Base-by-base conservation (phyloP, 768 basidiomycete genomes). In the Amanita pallidorosea region DNA sequence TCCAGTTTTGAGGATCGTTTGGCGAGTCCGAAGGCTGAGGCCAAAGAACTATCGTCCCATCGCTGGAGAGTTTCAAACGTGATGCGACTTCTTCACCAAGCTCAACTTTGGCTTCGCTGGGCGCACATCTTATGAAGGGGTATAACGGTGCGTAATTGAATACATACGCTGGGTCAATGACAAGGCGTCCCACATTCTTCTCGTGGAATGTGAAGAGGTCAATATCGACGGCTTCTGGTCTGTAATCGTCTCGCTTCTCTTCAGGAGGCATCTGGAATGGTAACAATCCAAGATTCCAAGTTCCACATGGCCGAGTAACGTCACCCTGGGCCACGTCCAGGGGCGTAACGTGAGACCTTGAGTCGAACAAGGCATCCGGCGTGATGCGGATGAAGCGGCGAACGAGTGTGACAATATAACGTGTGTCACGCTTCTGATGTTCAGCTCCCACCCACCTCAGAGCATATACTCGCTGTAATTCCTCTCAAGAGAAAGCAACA, bases 21-120 rank as follows among this genome's bases (percentile, higher is more conserved):
- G 63, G 62, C 3, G 63, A 61, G 50, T 68, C 66, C 4, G 65
- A 69, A 1, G 80, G 80, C 60, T 81, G 80, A 8, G 80, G 80
- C 77, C 79, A 81, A 1, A 83, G 67, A 17, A 81, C 71, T 51
- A 72, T 77, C 27, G 67, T 72, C 1, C 79, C 78, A 42, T 78
- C 74, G 15, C 53, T 51, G 1, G 77, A 72, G 2, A 77, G 65
- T 61, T 81, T 81, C 46, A 81, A 64, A 45, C 61, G 67, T 20
- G 70, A 64, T 6, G 79, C 79, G 41, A 77, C 55, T 9, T 59
- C 62, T 15, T 76, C 74, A 20, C 80, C 79, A 52, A 80, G 77
- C 59, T 80, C 79, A 40, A 73, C 60, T 49, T 60, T 67, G 5
- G 80, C 80, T 60, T 82, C 79, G 27, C 76, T 77, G 50, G 22